Percentiles rank a stretch among this genome's conserved stretches.
Evolutionary conservation across 176 grass and related monocot genomes (phyloP).

Genomic region (Bonia amplexicaulis): DNA sequence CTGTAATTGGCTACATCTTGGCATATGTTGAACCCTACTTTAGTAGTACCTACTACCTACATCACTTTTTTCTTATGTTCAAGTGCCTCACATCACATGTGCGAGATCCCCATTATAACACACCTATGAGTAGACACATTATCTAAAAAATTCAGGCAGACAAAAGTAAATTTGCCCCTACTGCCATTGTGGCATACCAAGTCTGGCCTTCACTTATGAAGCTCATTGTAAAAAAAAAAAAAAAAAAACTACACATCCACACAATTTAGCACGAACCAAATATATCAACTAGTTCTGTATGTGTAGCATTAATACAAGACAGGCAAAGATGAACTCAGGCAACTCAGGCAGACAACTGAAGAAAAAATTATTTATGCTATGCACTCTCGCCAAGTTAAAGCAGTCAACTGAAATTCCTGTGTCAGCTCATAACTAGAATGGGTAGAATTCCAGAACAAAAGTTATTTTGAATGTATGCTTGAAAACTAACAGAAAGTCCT

Average conservation of each 20-base stretch:
- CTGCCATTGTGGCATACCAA: background rate
- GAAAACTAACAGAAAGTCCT: background rate
- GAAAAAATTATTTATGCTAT: background rate
- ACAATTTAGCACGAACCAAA: slow-evolving; percentile 7
- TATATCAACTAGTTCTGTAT: background rate
- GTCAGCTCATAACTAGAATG: background rate
- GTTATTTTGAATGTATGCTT: background rate
- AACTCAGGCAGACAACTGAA: background rate
- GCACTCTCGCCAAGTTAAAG: background rate
- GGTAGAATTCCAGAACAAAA: background rate
- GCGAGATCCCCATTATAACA: background rate
- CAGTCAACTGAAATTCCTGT: background rate
- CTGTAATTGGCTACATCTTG: background rate
- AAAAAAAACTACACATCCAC: background rate
- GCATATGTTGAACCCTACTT: background rate
- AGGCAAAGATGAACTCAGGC: background rate
- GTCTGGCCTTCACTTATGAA: background rate
- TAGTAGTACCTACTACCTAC: background rate
- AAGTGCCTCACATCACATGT: background rate
- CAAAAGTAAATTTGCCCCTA: background rate
- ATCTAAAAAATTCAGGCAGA: background rate
- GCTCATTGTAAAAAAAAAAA: background rate
- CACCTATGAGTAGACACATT: background rate
- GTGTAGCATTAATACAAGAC: background rate
- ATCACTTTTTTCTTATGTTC: background rate